Conservation (phyloP, 257 asterid genomes). For the Paraleonurus japonicus region DNA sequence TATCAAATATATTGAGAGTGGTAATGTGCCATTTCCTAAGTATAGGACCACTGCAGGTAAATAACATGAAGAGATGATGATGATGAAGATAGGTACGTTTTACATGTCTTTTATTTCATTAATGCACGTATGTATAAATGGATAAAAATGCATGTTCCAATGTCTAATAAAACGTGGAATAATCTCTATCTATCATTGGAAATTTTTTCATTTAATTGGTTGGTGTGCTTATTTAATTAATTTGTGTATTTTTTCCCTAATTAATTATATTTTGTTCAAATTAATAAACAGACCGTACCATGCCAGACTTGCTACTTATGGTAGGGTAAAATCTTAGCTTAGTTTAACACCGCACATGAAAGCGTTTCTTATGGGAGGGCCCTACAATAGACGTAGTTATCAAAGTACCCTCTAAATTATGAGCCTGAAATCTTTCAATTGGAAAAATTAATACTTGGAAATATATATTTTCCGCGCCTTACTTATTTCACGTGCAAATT, state of each 20-base stretch:
- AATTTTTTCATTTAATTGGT: background rate
- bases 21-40: slow-evolving; percentile 66
- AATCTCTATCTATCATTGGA: slow-evolving; percentile 8
- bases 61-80: slow-evolving; percentile 10
- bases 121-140: background rate
- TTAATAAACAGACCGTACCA: background rate
- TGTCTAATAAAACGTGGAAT: background rate
- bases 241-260: background rate
- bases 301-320: background rate
- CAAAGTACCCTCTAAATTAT: background rate
- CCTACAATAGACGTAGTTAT: slow-evolving; percentile 6
- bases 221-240: too few relatives aligned
- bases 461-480: background rate
- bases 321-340: background rate
- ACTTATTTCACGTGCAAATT: background rate
- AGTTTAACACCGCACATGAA: slow-evolving; percentile 7
- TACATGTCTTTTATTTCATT: background rate
- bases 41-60: slow-evolving; percentile 40
- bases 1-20: slow-evolving; percentile 59
- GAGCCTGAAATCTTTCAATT: slow-evolving; percentile 12
- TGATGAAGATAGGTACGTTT: background rate
- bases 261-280: background rate
- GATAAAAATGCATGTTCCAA: background rate
- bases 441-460: background rate
- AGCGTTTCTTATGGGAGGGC: background rate